These are phyloP conservation scores for Nematodospora anomalae DNA, from an alignment of 1,139 yeast species.

Conservation along the genomic window DNA sequence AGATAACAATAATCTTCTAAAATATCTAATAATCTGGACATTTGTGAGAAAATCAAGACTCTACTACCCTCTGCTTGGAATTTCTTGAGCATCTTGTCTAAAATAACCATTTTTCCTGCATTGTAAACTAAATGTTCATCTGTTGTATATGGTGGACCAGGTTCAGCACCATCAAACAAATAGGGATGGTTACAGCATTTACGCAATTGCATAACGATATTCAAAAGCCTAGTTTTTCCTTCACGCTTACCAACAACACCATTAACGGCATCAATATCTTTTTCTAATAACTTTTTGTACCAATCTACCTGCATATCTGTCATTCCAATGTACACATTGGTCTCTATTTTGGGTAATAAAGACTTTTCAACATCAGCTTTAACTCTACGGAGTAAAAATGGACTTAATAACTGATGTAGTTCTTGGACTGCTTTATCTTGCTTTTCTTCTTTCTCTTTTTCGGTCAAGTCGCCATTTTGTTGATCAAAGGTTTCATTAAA, in stretches of 20 bases:
- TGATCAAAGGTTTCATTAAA: slow-evolving; percentile 86
- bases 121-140: slow-evolving; percentile 90
- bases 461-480: slow-evolving; percentile 28
- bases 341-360: slow-evolving; percentile 83
- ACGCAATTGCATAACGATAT: slow-evolving; percentile 94
- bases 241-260: slow-evolving; percentile 88
- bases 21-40: slow-evolving; percentile 90
- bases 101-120: slow-evolving; percentile 85
- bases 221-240: slow-evolving; percentile 84
- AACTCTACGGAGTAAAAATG: slow-evolving; percentile 85
- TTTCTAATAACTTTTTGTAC: slow-evolving; percentile 86
- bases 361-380: slow-evolving; percentile 93
- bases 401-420: slow-evolving; percentile 79
- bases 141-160: slow-evolving; percentile 97
- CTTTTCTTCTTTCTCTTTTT: slow-evolving; percentile 45
- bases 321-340: slow-evolving; percentile 91
- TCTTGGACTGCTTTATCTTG: slow-evolving; percentile 83
- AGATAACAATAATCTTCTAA: slow-evolving; percentile 89
- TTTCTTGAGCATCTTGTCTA: slow-evolving; percentile 78
- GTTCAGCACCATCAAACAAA: slow-evolving; percentile 96
- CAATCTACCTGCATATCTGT: slow-evolving; percentile 89
- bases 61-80: slow-evolving; percentile 79
- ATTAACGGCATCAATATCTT: slow-evolving; percentile 94
- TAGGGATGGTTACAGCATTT: slow-evolving; percentile 98
- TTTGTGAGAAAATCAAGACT: slow-evolving; percentile 89